A percentile compares a stretch with the other conserved stretches of the same genome.
Conservation (phyloP, 306 rosid species). For the Albizia julibrissin region DNA sequence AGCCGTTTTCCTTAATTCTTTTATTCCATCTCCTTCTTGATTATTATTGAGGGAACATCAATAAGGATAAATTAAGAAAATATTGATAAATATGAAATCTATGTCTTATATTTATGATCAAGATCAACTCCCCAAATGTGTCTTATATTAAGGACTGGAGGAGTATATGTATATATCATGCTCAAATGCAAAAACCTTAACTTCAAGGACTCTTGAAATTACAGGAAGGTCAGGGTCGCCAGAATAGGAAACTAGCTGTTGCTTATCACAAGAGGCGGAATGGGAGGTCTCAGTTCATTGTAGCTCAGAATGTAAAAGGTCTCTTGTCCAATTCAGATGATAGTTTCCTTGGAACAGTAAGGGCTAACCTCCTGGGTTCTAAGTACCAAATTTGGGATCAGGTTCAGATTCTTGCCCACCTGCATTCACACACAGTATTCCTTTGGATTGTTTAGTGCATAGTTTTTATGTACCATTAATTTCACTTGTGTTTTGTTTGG, state of each 20-base stretch:
- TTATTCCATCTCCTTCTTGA: too few species aligned
- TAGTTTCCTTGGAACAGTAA: conserved; percentile 68
- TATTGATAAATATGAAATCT: too few species aligned
- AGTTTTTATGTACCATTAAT: not conserved
- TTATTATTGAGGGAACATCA: too few species aligned
- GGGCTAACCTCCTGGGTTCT: conserved; percentile 84
- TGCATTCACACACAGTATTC: not conserved
- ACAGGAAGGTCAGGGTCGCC: conserved; percentile 91
- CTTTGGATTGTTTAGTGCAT: not conserved
- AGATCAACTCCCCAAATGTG: too few species aligned
- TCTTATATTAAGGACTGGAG: too few species aligned
- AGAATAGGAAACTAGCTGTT: conserved; percentile 83
- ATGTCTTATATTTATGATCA: too few species aligned
- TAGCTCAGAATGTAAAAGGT: conserved; percentile 74
- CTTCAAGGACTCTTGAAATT: conserved; percentile 12
- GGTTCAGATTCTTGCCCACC: conserved; percentile 43
- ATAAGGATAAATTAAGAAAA: too few species aligned
- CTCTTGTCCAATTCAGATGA: conserved; percentile 57
- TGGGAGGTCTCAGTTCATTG: conserved; percentile 61
- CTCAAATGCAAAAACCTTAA: not conserved
- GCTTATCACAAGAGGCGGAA: conserved; percentile 65
- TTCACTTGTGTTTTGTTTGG: conserved; percentile 2
- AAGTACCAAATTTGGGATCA: conserved; percentile 83
- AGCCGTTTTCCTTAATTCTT: too few species aligned
- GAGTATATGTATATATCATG: too few species aligned